phyloP scores from a whole-genome alignment of 306 rosid genomes.

The Abrus pulchellus region DNA sequence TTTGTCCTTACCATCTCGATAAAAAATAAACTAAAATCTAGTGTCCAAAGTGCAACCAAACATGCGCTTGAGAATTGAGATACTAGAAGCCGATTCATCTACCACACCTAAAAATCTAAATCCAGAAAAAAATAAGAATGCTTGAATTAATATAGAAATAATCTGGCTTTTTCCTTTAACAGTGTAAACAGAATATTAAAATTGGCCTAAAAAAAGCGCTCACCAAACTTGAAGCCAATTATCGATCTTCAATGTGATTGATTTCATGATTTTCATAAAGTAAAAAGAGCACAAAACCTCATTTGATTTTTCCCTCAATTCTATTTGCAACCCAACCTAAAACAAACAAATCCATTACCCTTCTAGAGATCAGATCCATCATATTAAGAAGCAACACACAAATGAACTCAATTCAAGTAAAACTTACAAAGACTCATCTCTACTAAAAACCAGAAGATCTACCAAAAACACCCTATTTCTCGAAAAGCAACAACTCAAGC shows the following conservation, averaged over 20 bases:
- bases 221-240: conserved; percentile 11
- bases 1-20: neutral
- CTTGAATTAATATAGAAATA: neutral
- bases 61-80: neutral
- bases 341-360: conserved; percentile 24
- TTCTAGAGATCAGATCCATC: conserved; percentile 31
- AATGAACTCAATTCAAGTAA: conserved; percentile 22
- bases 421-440: neutral
- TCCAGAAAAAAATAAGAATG: neutral
- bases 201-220: conserved; percentile 12
- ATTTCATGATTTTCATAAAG: neutral
- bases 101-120: conserved; percentile 22
- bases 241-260: neutral
- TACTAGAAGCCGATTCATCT: neutral
- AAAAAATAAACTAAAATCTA: neutral
- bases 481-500: conserved; percentile 5
- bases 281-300: neutral
- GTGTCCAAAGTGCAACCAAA: conserved; percentile 2
- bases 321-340: conserved; percentile 23
- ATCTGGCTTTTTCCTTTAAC: neutral
- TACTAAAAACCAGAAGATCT: conserved; percentile 29
- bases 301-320: conserved; percentile 20
- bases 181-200: neutral
- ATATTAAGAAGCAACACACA: neutral
- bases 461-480: neutral